These are phyloP conservation scores for Globisporangium echinulatum DNA, from an alignment of 352 stramenopile species.

Conservation along the genomic window DNA sequence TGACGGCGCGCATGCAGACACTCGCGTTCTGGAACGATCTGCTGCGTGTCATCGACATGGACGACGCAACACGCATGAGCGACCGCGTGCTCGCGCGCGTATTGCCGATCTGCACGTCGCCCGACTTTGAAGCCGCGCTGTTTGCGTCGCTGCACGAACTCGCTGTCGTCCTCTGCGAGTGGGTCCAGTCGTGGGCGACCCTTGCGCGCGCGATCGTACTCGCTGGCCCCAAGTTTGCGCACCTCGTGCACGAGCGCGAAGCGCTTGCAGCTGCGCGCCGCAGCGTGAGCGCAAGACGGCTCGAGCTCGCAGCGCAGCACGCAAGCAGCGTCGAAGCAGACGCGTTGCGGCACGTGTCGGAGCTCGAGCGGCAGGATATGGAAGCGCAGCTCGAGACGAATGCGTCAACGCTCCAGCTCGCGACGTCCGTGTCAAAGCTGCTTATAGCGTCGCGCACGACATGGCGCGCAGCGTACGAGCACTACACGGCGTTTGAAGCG, in stretches of 20 bases:
- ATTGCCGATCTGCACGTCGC: constrained; percentile 47
- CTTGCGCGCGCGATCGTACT: constrained; percentile 49
- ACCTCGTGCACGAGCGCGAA: constrained; percentile 42
- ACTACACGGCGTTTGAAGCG: constrained; percentile 28
- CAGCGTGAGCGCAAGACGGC: constrained; percentile 23
- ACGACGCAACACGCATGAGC: constrained; percentile 13
- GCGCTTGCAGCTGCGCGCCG: constrained; percentile 30
- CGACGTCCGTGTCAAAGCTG: constrained; percentile 45
- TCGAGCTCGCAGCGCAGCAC: constrained; percentile 34
- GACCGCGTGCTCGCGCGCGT: constrained; percentile 50
- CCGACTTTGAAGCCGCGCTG: constrained; percentile 53
- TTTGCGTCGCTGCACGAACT: constrained; percentile 45
- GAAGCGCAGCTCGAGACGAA: constrained; percentile 49
- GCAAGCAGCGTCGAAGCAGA: constrained; percentile 27
- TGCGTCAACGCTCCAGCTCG: constrained; percentile 46
- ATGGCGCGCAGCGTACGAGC: constrained; percentile 34
- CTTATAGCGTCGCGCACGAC: constrained; percentile 31
- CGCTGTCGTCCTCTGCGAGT: constrained; percentile 53
- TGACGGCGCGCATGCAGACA: constrained; percentile 24
- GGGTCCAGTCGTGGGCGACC: constrained; percentile 43
- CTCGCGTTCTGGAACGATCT: constrained; percentile 45
- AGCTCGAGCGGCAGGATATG: constrained; percentile 40
- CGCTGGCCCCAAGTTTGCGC: constrained; percentile 42
- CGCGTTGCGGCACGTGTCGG: constrained; percentile 32
- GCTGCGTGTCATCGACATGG: constrained; percentile 38